Conservation (phyloP, 768 basidiomycete genomes). For the Rhizopogon sp. region DNA sequence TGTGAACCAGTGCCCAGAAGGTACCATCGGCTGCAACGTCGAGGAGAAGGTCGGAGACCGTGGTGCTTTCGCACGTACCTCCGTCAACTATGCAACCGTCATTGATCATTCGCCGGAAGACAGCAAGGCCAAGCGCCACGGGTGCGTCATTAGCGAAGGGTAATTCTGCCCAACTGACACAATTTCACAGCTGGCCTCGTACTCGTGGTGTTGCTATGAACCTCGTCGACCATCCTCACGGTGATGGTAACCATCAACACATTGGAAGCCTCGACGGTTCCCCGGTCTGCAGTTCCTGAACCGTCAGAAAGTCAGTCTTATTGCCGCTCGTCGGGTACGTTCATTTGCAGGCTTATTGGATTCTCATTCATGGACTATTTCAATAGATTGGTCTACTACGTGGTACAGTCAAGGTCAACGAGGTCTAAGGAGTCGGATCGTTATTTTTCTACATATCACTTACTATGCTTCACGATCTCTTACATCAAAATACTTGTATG, state of each 20-base stretch:
- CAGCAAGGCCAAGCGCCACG: too few species aligned
- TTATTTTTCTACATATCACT: constrained; percentile 15
- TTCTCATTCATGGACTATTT: not conserved
- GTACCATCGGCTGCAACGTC: too few species aligned
- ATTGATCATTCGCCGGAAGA: too few species aligned
- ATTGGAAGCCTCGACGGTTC: constrained; percentile 98
- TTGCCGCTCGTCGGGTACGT: constrained; percentile 89
- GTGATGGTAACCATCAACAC: constrained; percentile 99
- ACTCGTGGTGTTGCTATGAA: constrained; percentile 99
- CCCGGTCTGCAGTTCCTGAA: constrained; percentile 94
- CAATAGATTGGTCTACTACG: constrained; percentile 90
- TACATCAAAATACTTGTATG: constrained; percentile 18
- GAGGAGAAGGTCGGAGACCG: too few species aligned
- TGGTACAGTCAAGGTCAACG: constrained; percentile 98
- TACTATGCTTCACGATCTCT: constrained; percentile 12
- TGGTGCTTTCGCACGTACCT: too few species aligned
- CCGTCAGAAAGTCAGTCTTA: constrained; percentile 99
- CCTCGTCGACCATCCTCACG: constrained; percentile 95
- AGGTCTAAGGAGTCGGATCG: constrained; percentile 45
- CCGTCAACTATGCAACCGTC: too few species aligned
- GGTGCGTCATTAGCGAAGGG: too few species aligned
- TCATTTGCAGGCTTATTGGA: not conserved
- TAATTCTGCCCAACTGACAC: too few species aligned
- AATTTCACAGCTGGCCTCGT: constrained; percentile 74
- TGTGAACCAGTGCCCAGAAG: constrained; percentile 91